Evolutionary conservation across 75 land plant species (phyloP).

Genomic region (Azolla pinnata): DNA sequence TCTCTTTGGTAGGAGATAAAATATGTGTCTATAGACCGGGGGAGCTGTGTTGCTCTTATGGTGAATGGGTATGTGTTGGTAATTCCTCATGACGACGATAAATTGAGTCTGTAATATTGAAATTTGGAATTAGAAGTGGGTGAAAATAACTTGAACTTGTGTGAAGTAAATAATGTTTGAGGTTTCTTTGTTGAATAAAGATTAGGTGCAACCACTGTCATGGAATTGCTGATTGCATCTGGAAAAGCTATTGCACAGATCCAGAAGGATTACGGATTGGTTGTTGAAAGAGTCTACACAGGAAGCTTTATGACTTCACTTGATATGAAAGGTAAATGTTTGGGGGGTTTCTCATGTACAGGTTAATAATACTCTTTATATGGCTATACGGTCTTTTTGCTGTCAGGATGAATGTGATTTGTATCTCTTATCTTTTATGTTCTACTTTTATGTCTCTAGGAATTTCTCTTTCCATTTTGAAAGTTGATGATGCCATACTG

Average conservation of each 20-base stretch:
- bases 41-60: constrained; percentile 74
- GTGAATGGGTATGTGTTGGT: constrained; percentile 86
- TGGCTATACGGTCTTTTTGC: no score
- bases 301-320: constrained; percentile 97
- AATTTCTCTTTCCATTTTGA: constrained; percentile 74
- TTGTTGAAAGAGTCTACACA: constrained; percentile 92
- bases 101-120: no score
- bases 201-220: constrained; percentile 83
- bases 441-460: constrained; percentile 49
- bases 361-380: no score
- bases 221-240: constrained; percentile 95
- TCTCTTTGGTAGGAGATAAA: constrained; percentile 85
- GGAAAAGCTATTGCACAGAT: constrained; percentile 81
- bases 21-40: constrained; percentile 84
- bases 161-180: no score
- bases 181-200: constrained; percentile 34
- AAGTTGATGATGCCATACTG: constrained; percentile 64
- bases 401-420: no score
- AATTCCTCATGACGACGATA: no score
- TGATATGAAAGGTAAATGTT: constrained; percentile 87
- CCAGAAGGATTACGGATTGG: constrained; percentile 84
- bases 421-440: not conserved
- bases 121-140: no score
- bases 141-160: no score
- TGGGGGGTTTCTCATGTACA: no score